Percentiles rank a stretch among this genome's conserved stretches.
phyloP scores from a whole-genome alignment of 495 filamentous ascomycete species.

The Aspergillus panamensis region DNA sequence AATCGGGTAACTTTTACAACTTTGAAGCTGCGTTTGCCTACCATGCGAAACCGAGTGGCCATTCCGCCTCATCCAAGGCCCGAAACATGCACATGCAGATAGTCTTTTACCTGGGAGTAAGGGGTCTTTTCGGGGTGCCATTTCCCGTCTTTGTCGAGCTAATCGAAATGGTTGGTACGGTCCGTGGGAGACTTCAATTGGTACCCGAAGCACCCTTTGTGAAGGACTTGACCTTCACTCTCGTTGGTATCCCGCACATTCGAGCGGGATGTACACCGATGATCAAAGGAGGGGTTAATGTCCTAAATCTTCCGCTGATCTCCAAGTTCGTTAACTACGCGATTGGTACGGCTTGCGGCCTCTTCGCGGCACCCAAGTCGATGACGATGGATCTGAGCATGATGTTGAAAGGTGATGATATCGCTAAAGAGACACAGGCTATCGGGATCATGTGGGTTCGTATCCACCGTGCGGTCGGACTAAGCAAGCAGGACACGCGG shows the following conservation, averaged over 20 bases:
- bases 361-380: slow-evolving; percentile 95
- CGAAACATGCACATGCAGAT: slow-evolving; percentile 97
- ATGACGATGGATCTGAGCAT: slow-evolving; percentile 89
- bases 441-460: slow-evolving; percentile 86
- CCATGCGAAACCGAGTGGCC: slow-evolving; percentile 73
- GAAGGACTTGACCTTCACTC: slow-evolving; percentile 85
- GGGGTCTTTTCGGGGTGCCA: slow-evolving; percentile 73
- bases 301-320: slow-evolving; percentile 87
- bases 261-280: slow-evolving; percentile 89
- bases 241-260: slow-evolving; percentile 89
- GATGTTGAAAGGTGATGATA: slow-evolving; percentile 83
- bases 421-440: slow-evolving; percentile 82
- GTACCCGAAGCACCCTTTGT: slow-evolving; percentile 86
- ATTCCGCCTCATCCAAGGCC: slow-evolving; percentile 69
- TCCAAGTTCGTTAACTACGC: slow-evolving; percentile 97
- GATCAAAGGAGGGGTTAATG: slow-evolving; percentile 82
- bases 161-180: slow-evolving; percentile 79
- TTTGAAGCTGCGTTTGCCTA: slow-evolving; percentile 92
- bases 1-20: slow-evolving; percentile 92
- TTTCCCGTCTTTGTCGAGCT: slow-evolving; percentile 87
- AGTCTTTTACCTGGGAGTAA: slow-evolving; percentile 84
- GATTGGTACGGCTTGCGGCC: slow-evolving; percentile 78
- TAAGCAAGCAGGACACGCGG: slow-evolving; percentile 87
- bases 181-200: slow-evolving; percentile 76
- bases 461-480: slow-evolving; percentile 78